Base-by-base conservation (phyloP, 148 eudicot genomes). In the Silene latifolia region DNA sequence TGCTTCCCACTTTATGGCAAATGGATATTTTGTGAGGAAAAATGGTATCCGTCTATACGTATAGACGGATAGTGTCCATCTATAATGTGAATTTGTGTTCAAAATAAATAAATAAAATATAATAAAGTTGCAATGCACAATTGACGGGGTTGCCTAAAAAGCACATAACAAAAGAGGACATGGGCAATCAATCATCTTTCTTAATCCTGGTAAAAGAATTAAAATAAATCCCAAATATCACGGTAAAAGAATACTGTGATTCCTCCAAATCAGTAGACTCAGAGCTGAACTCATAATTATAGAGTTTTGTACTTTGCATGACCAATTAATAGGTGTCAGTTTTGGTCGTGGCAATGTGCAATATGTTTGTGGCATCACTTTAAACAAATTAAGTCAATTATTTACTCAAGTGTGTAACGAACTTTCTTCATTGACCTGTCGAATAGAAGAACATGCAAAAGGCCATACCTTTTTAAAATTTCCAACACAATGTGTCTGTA, bases 401-500 rank as follows among this genome's bases (percentile, higher is more conserved):
- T 13, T 74, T 51, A 42, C 32, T 32, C 19, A 3, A 69, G 27
- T 11, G 60, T 29, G 19, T 29, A 65, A 23, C 53, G 32, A 53
- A 32, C 51, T 32, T 74, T 74, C 13, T 46, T n/a, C 35, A 21
- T 71, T 72, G 63, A 64, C 64, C 29, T 48, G 29, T 21, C 58
- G 18, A 59, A 54, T 68, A 69, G 57, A 21, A 73, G 81, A 79
- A 79, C 78, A 79, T 74, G 78, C 81, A 60, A 27, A 67, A 79
- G 44, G 48, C 12, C 63, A 60, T 78, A 73, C 77, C 59, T 73
- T 78, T 27, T 27, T 27, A 27, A 1, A 25, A 25, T 71, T 76
- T 29, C 32, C 66, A 44, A 46, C 77, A 62, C 71, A 63, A 27
- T 24, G 11, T 60, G 60, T 64, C 67, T 74, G 42, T 62, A 29